Conservation (phyloP, 2,329 filamentous ascomycete genomes). For the Phoma sp. region DNA sequence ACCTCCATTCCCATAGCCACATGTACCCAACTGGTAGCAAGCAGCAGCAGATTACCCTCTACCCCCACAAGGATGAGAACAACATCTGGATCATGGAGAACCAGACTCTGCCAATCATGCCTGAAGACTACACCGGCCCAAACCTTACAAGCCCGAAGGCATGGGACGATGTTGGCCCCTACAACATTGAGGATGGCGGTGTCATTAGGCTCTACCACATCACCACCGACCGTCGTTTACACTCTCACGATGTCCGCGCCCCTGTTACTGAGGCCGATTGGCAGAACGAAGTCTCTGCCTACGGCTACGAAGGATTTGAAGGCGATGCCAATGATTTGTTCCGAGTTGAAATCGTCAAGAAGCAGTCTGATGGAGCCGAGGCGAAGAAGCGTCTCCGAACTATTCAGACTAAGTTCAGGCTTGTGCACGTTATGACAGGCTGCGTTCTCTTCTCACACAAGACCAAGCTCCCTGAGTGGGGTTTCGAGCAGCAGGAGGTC, state of each 20-base stretch:
- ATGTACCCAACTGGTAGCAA: constrained; percentile 99
- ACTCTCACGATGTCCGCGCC: constrained; percentile 88
- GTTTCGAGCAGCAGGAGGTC: constrained; percentile 98
- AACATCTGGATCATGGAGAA: constrained; percentile 95
- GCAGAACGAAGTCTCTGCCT: constrained; percentile 96
- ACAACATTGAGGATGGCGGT: constrained; percentile 78
- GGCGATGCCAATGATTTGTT: constrained; percentile 97
- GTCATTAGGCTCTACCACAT: constrained; percentile 84
- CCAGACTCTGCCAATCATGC: constrained; percentile 74
- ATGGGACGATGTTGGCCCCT: constrained; percentile 77
- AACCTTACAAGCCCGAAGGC: constrained; percentile 80
- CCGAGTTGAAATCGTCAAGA: constrained; percentile 92
- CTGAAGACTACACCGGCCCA: constrained; percentile 75
- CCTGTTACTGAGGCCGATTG: constrained; percentile 61
- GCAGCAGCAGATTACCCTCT: constrained; percentile 97
- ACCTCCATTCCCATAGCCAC: constrained; percentile 92
- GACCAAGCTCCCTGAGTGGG: constrained; percentile 98
- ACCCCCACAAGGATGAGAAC: constrained; percentile 99
- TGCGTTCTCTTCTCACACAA: constrained; percentile 98
- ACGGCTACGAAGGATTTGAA: constrained; percentile 95
- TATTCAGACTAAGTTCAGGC: constrained; percentile 94
- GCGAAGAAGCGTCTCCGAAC: constrained; percentile 88
- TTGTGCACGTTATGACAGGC: constrained; percentile 95
- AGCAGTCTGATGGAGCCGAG: constrained; percentile 76
- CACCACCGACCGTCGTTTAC: constrained; percentile 84